phyloP scores from a whole-genome alignment of 495 filamentous ascomycete genomes.

The Penicillium herquei region DNA sequence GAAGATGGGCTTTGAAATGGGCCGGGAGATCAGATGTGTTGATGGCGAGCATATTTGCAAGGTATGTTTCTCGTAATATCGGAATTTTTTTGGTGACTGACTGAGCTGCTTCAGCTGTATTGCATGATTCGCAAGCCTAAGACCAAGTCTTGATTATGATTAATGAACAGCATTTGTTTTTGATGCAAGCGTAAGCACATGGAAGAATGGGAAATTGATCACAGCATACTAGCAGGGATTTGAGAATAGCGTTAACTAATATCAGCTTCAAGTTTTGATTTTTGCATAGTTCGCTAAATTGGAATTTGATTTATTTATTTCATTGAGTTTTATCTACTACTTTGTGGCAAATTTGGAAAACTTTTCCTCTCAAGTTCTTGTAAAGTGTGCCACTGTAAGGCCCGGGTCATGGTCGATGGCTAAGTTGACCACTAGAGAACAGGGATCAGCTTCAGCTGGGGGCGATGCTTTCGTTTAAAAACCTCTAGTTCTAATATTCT shows the following conservation, averaged over 20 bases:
- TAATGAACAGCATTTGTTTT: background rate
- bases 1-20: conserved; percentile 60
- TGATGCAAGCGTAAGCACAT: background rate
- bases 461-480: too few species aligned
- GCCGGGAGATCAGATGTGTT: conserved; percentile 60
- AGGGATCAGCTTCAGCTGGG: too few species aligned
- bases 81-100: conserved; percentile 5
- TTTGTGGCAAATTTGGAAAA: too few species aligned
- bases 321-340: background rate
- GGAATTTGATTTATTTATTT: background rate
- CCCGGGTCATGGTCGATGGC: too few species aligned
- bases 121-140: conserved; percentile 25
- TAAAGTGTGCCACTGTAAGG: too few species aligned
- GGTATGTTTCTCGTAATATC: conserved; percentile 23
- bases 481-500: too few species aligned
- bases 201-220: conserved; percentile 3
- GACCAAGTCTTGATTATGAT: conserved; percentile 12
- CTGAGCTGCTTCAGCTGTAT: conserved; percentile 18
- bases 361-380: too few species aligned
- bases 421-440: too few species aligned
- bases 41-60: conserved; percentile 50
- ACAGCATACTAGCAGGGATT: background rate
- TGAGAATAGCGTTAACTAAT: background rate
- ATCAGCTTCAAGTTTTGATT: background rate
- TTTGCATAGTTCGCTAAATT: background rate